phyloP scores from a whole-genome alignment of 805 yeast species.

The Starmerella vitae region DNA sequence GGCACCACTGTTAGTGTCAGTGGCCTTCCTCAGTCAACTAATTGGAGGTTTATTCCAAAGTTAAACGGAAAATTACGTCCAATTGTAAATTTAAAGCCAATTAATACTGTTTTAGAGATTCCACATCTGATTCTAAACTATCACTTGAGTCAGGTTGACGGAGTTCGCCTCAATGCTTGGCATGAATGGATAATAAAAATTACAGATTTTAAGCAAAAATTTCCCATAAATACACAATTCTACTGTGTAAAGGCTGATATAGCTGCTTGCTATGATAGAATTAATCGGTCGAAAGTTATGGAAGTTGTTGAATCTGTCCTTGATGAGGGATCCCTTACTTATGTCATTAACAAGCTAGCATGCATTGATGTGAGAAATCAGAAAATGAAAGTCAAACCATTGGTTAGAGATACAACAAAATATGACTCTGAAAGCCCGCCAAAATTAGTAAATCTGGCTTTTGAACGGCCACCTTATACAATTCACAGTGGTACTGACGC shows the following conservation, averaged over 20 bases:
- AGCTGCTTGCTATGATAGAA: slow-evolving; percentile 59
- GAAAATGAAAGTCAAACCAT: not conserved
- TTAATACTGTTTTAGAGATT: slow-evolving; percentile 5
- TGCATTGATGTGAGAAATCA: not conserved
- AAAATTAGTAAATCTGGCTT: not conserved
- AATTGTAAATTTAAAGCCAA: slow-evolving; percentile 15
- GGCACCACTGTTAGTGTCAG: slow-evolving; percentile 23
- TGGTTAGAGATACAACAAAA: too few species aligned
- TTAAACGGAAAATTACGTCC: slow-evolving; percentile 11
- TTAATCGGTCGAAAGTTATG: slow-evolving; percentile 25
- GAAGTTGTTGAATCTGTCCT: slow-evolving; percentile 5
- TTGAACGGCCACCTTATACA: not conserved
- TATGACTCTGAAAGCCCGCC: too few species aligned
- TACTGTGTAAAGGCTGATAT: slow-evolving; percentile 62
- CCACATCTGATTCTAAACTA: slow-evolving; percentile 25
- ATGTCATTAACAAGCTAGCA: not conserved
- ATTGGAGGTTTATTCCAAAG: slow-evolving; percentile 18
- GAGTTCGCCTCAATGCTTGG: slow-evolving; percentile 17
- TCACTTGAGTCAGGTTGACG: slow-evolving; percentile 29
- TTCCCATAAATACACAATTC: slow-evolving; percentile 27
- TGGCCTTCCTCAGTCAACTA: not conserved
- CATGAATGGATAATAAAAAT: slow-evolving; percentile 32
- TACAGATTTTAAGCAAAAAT: slow-evolving; percentile 27
- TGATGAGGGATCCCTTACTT: not conserved
- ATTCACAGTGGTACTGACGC: slow-evolving; percentile 1